A percentile compares a stretch with the other conserved stretches of the same genome.
Conservation (phyloP, 2,329 filamentous ascomycete genomes). For the Gliomastix tumulicola region DNA sequence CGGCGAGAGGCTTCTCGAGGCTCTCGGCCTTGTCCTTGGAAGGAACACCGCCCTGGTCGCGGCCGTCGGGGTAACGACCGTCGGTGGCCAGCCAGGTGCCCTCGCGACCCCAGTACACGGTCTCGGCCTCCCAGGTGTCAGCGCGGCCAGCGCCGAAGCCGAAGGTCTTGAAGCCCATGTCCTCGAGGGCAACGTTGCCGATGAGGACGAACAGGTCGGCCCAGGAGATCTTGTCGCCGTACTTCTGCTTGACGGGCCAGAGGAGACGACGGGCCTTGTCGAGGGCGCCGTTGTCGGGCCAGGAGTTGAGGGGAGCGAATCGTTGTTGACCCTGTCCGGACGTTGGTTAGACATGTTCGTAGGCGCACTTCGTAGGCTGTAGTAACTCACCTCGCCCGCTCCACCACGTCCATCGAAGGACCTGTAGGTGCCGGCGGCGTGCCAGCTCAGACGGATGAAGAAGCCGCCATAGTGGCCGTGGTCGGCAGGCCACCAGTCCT, state of each 20-base stretch:
- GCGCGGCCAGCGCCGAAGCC: slow-evolving; percentile 67
- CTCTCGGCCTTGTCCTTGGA: slow-evolving; percentile 52
- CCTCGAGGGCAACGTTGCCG: slow-evolving; percentile 71
- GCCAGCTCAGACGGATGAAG: slow-evolving; percentile 77
- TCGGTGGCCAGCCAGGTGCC: slow-evolving; percentile 46
- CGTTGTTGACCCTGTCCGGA: slow-evolving; percentile 68
- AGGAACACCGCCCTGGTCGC: slow-evolving; percentile 43
- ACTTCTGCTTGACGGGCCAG: slow-evolving; percentile 81
- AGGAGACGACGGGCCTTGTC: slow-evolving; percentile 76
- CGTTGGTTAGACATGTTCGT: no score
- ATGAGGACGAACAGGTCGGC: slow-evolving; percentile 65
- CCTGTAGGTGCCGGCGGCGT: slow-evolving; percentile 73
- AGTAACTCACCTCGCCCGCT: no score
- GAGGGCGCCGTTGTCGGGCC: slow-evolving; percentile 72
- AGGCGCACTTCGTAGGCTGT: no score
- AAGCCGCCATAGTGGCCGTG: slow-evolving; percentile 76
- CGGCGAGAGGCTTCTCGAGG: slow-evolving; percentile 60
- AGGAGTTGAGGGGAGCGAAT: slow-evolving; percentile 73
- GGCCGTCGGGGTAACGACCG: slow-evolving; percentile 39
- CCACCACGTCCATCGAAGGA: slow-evolving; percentile 69
- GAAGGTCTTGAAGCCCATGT: slow-evolving; percentile 67
- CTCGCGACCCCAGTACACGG: slow-evolving; percentile 72
- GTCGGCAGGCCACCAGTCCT: slow-evolving; percentile 78
- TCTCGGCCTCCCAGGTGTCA: slow-evolving; percentile 69
- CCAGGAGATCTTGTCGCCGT: slow-evolving; percentile 78